phyloP scores from a whole-genome alignment of 306 rosid species.

The Pterocarpus santalinus region DNA sequence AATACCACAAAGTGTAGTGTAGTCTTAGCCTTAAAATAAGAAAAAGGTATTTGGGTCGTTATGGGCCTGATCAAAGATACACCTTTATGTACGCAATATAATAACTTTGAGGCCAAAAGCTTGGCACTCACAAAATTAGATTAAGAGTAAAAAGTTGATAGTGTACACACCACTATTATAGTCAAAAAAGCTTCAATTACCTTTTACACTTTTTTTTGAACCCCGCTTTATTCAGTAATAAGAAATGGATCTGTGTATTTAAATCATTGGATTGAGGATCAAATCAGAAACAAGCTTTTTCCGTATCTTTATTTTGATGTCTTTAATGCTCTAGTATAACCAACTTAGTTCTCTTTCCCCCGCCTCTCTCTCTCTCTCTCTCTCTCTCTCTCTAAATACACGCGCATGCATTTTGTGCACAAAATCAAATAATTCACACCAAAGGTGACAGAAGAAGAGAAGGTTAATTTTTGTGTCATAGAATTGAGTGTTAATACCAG shows the following conservation, averaged over 20 bases:
- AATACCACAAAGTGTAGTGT: slow-evolving; percentile 36
- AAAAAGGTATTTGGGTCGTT: slow-evolving; percentile 46
- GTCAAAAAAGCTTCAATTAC: slow-evolving; percentile 65
- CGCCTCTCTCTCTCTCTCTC: slow-evolving; percentile 44
- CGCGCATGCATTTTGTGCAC: slow-evolving; percentile 40
- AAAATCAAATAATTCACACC: slow-evolving; percentile 47
- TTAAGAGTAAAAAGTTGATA: slow-evolving; percentile 55
- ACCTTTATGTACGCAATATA: slow-evolving; percentile 54
- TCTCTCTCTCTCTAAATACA: background rate
- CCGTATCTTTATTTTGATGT: slow-evolving; percentile 59
- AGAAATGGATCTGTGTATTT: slow-evolving; percentile 40
- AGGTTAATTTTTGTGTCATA: no score
- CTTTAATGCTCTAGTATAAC: slow-evolving; percentile 40
- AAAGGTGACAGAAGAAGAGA: background rate
- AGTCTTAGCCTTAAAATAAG: slow-evolving; percentile 43
- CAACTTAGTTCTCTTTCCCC: slow-evolving; percentile 3
- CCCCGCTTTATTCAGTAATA: slow-evolving; percentile 47
- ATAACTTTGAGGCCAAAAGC: slow-evolving; percentile 66
- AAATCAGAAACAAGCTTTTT: slow-evolving; percentile 58
- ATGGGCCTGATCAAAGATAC: slow-evolving; percentile 47
- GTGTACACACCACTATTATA: slow-evolving; percentile 58
- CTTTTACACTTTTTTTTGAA: slow-evolving; percentile 59
- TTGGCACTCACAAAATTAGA: slow-evolving; percentile 51
- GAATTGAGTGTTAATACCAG: no score
- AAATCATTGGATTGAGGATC: slow-evolving; percentile 67